Evolutionary conservation across 2,329 filamentous ascomycete genomes (phyloP).

Genomic region (Pseudocercospora cruenta): DNA sequence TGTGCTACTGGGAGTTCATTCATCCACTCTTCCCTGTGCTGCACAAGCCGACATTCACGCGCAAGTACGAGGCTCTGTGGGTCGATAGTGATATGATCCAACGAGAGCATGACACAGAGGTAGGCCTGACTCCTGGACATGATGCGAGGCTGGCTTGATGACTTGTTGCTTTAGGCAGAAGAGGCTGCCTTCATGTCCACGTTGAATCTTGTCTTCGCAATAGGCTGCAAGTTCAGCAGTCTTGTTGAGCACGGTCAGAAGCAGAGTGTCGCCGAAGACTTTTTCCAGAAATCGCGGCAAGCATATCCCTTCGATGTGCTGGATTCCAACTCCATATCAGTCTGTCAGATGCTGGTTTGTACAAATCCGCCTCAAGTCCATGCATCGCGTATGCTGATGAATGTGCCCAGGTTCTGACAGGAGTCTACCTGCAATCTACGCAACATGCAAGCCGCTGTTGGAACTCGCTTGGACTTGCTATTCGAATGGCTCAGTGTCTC

Average conservation of each 20-base stretch:
- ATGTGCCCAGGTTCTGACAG: constrained; percentile 16
- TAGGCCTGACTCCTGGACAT: background rate
- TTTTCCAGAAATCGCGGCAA: constrained; percentile 33
- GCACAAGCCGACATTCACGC: constrained; percentile 30
- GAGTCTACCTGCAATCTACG: constrained; percentile 33
- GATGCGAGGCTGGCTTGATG: background rate
- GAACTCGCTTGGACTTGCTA: constrained; percentile 43
- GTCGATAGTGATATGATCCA: constrained; percentile 17
- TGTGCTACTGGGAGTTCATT: constrained; percentile 35
- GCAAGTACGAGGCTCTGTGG: constrained; percentile 33
- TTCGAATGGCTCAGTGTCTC: constrained; percentile 69
- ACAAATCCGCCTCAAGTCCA: background rate
- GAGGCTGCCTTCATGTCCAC: constrained; percentile 32
- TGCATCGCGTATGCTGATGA: background rate
- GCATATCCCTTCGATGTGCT: constrained; percentile 33
- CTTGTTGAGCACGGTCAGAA: constrained; percentile 30
- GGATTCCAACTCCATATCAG: constrained; percentile 30
- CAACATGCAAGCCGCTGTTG: constrained; percentile 34
- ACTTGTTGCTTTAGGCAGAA: constrained; percentile 21
- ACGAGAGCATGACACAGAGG: constrained; percentile 6
- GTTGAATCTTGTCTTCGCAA: constrained; percentile 32
- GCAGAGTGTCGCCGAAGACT: constrained; percentile 30
- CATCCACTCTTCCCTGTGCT: constrained; percentile 35
- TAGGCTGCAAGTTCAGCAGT: constrained; percentile 33
- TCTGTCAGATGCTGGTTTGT: constrained; percentile 31